Evolutionary conservation across 1,139 yeast genomes (phyloP), one percentile per base, ranked within the genome.

Genomic region (Yamadazyma triangularis): DNA sequence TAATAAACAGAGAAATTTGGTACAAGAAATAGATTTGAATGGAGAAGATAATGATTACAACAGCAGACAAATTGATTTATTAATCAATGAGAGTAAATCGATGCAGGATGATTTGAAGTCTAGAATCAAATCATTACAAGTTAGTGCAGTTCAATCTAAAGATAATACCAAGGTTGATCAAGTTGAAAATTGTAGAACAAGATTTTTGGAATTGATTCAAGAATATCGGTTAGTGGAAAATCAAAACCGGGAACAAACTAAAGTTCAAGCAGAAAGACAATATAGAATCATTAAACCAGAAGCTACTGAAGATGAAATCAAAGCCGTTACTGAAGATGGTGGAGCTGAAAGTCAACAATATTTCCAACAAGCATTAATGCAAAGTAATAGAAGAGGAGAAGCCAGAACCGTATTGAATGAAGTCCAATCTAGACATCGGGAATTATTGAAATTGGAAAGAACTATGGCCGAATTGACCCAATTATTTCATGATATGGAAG

Each of bases 391-490:
- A 64, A 80, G 95, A 51, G 98, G 98, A 46, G 96, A 91, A 62
- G 97, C 98, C 31, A 78, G 94, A 58, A 79, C 96, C 22, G 98
- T 94, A 3, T 73, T 91, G 49, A 85, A 87, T 50, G 98, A 93
- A 62, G 98, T 93, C 34, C 96, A 91, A 63, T 79, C 86, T 28
- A 82, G 99, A 67, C 98, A 93, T 67, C 82, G 86, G 53, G 98
- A 91, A 64, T 78, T 93, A 56, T 82, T 87, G 65, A 86, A 88
- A 66, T 83, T 93, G 60, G 97, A 89, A 63, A 81, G 85, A 63
- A 84, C 96, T 36, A 87, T 93, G 86, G 88, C 93, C 27, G 98
- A 91, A 63, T 77, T 91, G 57, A 87, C 95, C 27, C 95, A 86
- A 64, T 75, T 91, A 53, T 88, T 93, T 70, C 85, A 82, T 51